These are phyloP conservation scores for Suillus lakei DNA, from an alignment of 768 basidiomycete genomes.

Conservation along the genomic window DNA sequence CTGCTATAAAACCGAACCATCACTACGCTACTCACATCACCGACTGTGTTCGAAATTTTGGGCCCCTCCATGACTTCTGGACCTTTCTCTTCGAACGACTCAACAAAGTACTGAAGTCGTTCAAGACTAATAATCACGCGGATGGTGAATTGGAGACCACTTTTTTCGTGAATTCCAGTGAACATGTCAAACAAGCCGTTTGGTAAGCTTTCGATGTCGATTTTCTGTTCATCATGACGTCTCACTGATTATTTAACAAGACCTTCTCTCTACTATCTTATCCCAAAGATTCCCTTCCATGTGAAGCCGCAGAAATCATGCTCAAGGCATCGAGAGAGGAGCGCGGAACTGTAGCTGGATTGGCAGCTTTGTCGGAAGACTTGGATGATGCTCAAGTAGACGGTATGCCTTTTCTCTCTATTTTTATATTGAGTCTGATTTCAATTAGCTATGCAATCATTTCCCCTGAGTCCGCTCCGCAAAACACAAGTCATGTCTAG, in stretches of 20 bases:
- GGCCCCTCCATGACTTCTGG: conserved; percentile 44
- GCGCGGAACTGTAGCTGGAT: conserved; percentile 24
- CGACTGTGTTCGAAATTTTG: conserved; percentile 32
- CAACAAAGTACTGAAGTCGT: conserved; percentile 42
- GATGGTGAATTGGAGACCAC: conserved; percentile 36
- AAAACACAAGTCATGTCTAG: neutral
- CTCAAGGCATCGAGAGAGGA: conserved; percentile 25
- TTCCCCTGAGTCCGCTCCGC: conserved; percentile 2
- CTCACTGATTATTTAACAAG: no score
- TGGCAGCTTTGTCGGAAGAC: conserved; percentile 20
- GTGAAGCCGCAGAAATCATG: neutral
- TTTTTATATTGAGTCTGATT: neutral
- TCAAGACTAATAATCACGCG: conserved; percentile 37
- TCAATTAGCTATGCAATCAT: neutral
- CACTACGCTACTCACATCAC: conserved; percentile 40
- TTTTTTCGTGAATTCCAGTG: conserved; percentile 33
- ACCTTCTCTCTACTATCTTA: no score
- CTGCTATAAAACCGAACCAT: conserved; percentile 40
- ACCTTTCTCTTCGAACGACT: conserved; percentile 41
- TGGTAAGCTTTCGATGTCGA: neutral
- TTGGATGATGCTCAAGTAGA: conserved; percentile 25
- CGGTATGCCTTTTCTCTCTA: conserved; percentile 15
- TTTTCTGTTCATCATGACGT: neutral
- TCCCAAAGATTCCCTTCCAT: no score
- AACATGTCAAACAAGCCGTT: neutral